These are phyloP conservation scores for Alisma plantagoaquatica DNA, from an alignment of 106 monocot genomes.

Conservation along the genomic window DNA sequence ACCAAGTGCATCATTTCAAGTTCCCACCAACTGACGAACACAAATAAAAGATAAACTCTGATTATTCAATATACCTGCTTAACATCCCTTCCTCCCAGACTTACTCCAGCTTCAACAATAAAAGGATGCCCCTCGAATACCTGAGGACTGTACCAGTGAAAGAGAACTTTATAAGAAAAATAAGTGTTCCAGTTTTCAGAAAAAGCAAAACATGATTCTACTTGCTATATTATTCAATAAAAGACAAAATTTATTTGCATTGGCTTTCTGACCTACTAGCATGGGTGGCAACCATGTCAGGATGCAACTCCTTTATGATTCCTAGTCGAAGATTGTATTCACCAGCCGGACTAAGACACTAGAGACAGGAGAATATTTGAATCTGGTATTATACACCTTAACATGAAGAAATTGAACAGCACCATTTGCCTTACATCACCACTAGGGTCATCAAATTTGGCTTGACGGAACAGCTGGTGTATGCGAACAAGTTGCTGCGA, in stretches of 20 bases:
- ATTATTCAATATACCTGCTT: constrained; percentile 93
- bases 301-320: constrained; percentile 92
- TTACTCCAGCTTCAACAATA: constrained; percentile 98
- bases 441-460: constrained; percentile 98
- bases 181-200: neutral
- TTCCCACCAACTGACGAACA: too few species aligned
- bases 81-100: constrained; percentile 96
- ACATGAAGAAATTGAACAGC: neutral
- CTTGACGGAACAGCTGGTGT: constrained; percentile 95
- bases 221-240: neutral
- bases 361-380: neutral
- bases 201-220: neutral
- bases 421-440: constrained; percentile 56
- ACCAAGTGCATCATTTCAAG: too few species aligned
- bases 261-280: constrained; percentile 55
- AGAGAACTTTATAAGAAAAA: neutral
- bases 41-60: too few species aligned
- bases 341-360: constrained; percentile 99
- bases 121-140: constrained; percentile 99
- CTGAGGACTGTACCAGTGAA: constrained; percentile 39
- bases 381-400: neutral
- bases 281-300: constrained; percentile 96
- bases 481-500: constrained; percentile 91
- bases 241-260: neutral
- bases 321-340: constrained; percentile 98